Conservation (phyloP, 768 basidiomycete genomes). For the Macrolepiota albuminosa region DNA sequence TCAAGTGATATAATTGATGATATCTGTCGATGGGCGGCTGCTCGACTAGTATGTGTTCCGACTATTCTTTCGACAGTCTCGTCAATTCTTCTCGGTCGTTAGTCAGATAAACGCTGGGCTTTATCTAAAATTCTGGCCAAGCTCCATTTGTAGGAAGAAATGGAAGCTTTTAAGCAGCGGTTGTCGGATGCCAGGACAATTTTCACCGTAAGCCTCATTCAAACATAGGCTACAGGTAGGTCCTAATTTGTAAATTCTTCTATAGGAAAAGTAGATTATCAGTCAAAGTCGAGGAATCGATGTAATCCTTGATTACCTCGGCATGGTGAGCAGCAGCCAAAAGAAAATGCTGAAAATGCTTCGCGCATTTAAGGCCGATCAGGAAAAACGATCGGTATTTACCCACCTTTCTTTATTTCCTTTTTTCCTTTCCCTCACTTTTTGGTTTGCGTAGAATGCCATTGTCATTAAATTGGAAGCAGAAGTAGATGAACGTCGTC, state of each 20-base stretch:
- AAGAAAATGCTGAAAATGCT: not conserved
- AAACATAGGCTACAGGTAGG: not conserved
- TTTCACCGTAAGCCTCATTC: not conserved
- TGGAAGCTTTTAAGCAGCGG: constrained; percentile 3
- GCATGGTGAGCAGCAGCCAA: not conserved
- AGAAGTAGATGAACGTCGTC: not conserved
- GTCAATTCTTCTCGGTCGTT: not conserved
- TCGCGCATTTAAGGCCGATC: not conserved
- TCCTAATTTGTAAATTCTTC: not conserved
- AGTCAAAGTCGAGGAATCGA: constrained; percentile 4
- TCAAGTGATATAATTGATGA: constrained; percentile 10
- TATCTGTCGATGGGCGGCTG: constrained; percentile 9
- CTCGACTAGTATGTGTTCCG: not conserved
- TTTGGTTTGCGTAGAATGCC: not conserved
- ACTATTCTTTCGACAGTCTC: not conserved
- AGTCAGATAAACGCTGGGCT: constrained; percentile 2
- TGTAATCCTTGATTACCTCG: constrained; percentile 1
- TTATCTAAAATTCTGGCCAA: not conserved
- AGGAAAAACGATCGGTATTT: not conserved
- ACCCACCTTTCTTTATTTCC: not conserved
- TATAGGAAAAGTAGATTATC: constrained; percentile 4
- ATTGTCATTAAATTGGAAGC: not conserved
- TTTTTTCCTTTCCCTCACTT: not conserved
- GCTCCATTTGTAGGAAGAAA: not conserved
- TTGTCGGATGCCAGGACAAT: constrained; percentile 1